Percentiles rank a stretch among this genome's conserved stretches.
phyloP scores from a whole-genome alignment of 2,329 filamentous ascomycete species.

The Huntiella savannae region DNA sequence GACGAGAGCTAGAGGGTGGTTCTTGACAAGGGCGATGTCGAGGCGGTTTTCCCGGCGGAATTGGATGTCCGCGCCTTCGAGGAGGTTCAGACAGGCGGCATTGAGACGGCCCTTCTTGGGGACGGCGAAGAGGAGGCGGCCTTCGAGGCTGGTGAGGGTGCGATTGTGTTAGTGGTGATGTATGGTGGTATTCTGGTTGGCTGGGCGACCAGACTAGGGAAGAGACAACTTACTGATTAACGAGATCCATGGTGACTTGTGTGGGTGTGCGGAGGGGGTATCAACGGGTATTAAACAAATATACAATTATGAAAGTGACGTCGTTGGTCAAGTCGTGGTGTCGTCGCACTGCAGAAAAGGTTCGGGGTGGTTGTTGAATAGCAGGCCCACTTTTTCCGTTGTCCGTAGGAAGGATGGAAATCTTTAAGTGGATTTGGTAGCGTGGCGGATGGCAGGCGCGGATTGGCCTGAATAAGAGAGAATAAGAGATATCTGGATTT shows the following conservation, averaged over 20 bases:
- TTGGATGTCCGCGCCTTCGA: slow-evolving; percentile 86
- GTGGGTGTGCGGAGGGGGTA: background rate
- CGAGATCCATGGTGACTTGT: slow-evolving; percentile 32
- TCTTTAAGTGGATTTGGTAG: background rate
- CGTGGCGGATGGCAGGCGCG: background rate
- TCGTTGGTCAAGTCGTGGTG: background rate
- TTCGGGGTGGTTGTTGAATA: background rate
- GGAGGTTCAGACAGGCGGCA: slow-evolving; percentile 70
- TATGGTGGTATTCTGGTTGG: background rate
- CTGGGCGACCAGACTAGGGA: background rate
- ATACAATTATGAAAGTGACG: background rate
- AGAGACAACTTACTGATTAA: slow-evolving; percentile 33
- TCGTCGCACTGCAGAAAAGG: background rate
- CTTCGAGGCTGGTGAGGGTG: slow-evolving; percentile 50
- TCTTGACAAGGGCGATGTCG: slow-evolving; percentile 95
- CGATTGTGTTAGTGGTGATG: background rate
- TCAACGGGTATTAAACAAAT: background rate
- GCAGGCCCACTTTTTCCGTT: background rate
- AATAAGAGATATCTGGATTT: too few species aligned
- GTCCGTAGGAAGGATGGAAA: background rate
- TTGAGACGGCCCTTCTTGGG: slow-evolving; percentile 97
- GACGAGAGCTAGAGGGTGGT: slow-evolving; percentile 82
- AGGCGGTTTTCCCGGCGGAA: slow-evolving; percentile 89
- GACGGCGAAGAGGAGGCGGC: slow-evolving; percentile 87
- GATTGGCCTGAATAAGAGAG: background rate